A percentile compares a stretch with the other conserved stretches of the same genome.
Conservation (phyloP, 305 asterid genomes). For the Nicotiana rustica region DNA sequence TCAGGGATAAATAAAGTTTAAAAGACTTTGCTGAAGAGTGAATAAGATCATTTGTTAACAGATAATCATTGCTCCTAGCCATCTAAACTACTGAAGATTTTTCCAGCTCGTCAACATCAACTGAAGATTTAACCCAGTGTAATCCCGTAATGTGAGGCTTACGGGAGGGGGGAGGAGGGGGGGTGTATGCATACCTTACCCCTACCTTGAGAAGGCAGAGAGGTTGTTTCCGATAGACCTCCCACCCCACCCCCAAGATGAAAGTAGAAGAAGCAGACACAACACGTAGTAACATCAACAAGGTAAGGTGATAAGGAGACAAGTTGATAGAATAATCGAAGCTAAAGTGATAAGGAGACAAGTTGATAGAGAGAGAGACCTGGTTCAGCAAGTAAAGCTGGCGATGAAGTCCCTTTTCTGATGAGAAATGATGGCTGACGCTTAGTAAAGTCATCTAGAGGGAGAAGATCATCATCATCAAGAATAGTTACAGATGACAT, state of each 20-base stretch:
- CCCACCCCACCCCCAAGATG: too few relatives aligned
- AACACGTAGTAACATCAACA: too few relatives aligned
- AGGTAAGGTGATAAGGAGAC: too few relatives aligned
- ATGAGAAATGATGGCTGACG: conserved; percentile 45
- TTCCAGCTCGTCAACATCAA: neutral
- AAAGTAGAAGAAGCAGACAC: too few relatives aligned
- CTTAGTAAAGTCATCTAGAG: conserved; percentile 49
- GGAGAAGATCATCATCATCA: conserved; percentile 56
- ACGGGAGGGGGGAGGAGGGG: too few relatives aligned
- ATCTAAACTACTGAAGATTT: neutral
- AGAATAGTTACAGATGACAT: conserved; percentile 39
- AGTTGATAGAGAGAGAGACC: conserved; percentile 45
- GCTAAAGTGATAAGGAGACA: too few relatives aligned
- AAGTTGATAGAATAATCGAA: too few relatives aligned
- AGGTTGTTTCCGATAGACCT: too few relatives aligned
- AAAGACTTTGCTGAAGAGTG: conserved; percentile 5
- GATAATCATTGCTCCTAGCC: neutral
- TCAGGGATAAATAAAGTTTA: neutral
- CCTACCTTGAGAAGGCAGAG: too few relatives aligned
- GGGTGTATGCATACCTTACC: too few relatives aligned
- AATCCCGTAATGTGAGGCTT: too few relatives aligned
- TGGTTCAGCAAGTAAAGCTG: conserved; percentile 49
- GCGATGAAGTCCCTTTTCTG: conserved; percentile 49
- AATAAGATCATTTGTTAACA: neutral
- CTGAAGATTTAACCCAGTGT: too few relatives aligned